Conservation (phyloP, 352 stramenopile species). For the Phytophthora capsici region DNA sequence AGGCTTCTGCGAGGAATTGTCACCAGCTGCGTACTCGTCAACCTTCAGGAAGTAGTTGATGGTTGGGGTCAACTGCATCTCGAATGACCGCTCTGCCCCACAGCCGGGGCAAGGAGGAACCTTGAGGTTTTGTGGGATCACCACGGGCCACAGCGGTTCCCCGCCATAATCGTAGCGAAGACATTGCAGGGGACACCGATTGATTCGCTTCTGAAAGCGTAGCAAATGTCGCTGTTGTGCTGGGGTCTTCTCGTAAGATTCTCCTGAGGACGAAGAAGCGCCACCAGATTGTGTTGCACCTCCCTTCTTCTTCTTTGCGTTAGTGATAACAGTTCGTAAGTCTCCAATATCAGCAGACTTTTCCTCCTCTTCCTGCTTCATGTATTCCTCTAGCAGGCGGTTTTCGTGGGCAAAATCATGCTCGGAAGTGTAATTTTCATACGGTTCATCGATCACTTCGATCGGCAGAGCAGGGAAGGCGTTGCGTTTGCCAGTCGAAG, state of each 20-base stretch:
- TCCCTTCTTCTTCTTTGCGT: constrained; percentile 58
- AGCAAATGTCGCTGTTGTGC: constrained; percentile 77
- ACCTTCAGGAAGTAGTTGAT: constrained; percentile 90
- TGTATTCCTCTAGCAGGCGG: constrained; percentile 76
- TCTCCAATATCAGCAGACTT: constrained; percentile 72
- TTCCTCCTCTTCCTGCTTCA: constrained; percentile 81
- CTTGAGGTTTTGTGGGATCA: constrained; percentile 53
- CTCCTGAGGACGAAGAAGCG: constrained; percentile 37
- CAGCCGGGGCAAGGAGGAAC: constrained; percentile 62
- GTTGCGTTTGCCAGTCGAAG: constrained; percentile 13
- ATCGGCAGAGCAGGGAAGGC: constrained; percentile 69
- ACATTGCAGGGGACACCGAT: constrained; percentile 74
- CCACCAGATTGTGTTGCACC: constrained; percentile 6
- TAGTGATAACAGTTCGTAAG: constrained; percentile 64
- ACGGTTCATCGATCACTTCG: constrained; percentile 81
- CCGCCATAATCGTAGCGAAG: constrained; percentile 88
- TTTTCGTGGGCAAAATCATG: constrained; percentile 81
- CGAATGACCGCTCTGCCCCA: constrained; percentile 71
- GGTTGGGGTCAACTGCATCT: constrained; percentile 84
- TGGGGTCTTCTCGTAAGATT: constrained; percentile 86
- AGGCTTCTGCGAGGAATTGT: constrained; percentile 13
- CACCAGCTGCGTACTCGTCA: constrained; percentile 55
- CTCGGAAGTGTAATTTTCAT: constrained; percentile 65
- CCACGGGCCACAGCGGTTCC: constrained; percentile 80
- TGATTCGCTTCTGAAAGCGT: constrained; percentile 89